Evolutionary conservation across 495 filamentous ascomycete species (phyloP).

Genomic region (Chaetomium fimeti): DNA sequence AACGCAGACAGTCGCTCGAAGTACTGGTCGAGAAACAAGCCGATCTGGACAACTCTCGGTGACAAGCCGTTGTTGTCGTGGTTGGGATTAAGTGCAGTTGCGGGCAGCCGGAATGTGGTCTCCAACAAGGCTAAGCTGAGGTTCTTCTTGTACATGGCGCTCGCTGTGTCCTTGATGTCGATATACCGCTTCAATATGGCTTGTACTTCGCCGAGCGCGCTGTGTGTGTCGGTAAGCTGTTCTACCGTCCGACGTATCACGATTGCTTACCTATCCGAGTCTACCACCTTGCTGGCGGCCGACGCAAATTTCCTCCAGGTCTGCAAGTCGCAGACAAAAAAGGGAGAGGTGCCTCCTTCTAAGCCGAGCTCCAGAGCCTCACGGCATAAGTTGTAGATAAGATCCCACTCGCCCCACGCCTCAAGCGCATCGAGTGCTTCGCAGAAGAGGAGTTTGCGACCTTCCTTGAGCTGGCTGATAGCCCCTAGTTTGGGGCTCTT

Average conservation of each 20-base stretch:
- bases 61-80: constrained; percentile 22
- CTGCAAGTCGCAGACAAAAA: constrained; percentile 39
- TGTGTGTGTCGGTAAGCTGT: constrained; percentile 21
- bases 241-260: neutral
- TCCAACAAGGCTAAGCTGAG: constrained; percentile 32
- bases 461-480: constrained; percentile 33
- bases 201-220: constrained; percentile 37
- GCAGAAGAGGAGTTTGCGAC: constrained; percentile 37
- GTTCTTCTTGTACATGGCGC: constrained; percentile 40
- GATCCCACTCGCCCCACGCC: constrained; percentile 36
- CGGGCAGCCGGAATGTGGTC: constrained; percentile 28
- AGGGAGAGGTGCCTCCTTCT: constrained; percentile 26
- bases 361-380: constrained; percentile 31
- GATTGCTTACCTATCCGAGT: constrained; percentile 36
- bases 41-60: constrained; percentile 35
- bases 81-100: constrained; percentile 5
- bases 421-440: constrained; percentile 32
- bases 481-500: constrained; percentile 34
- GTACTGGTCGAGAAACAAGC: constrained; percentile 36
- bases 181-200: constrained; percentile 31
- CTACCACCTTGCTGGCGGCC: constrained; percentile 34
- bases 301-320: constrained; percentile 34
- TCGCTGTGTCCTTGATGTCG: constrained; percentile 27
- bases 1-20: constrained; percentile 38
- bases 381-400: constrained; percentile 36